A percentile compares a stretch with the other conserved stretches of the same genome.
phyloP scores from a whole-genome alignment of 495 filamentous ascomycete genomes.

The Podospora anserina region DNA sequence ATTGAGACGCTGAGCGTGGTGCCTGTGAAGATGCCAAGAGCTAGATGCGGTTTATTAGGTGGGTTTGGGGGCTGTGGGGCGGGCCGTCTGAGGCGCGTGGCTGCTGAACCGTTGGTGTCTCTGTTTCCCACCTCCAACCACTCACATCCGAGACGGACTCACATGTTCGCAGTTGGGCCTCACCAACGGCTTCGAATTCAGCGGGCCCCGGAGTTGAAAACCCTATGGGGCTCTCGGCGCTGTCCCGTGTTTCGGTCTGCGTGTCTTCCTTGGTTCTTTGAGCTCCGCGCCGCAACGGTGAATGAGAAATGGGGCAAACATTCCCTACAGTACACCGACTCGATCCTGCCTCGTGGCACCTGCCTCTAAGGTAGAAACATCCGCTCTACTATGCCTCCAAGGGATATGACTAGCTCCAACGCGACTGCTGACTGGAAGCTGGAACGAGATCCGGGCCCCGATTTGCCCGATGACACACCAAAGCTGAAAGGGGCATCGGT shows the following conservation, averaged over 20 bases:
- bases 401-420: background rate
- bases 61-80: too few relatives aligned
- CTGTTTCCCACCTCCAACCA: too few relatives aligned
- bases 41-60: too few relatives aligned
- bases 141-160: too few relatives aligned
- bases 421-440: background rate
- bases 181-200: background rate
- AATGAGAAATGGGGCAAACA: background rate
- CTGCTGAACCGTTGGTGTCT: too few relatives aligned
- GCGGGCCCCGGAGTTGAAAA: background rate
- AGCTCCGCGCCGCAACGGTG: background rate
- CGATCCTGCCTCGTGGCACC: background rate
- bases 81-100: too few relatives aligned
- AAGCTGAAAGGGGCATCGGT: background rate
- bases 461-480: background rate
- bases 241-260: background rate
- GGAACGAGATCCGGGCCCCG: background rate
- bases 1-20: too few relatives aligned
- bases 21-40: too few relatives aligned
- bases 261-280: background rate
- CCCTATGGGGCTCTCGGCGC: background rate
- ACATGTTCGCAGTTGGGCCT: too few relatives aligned
- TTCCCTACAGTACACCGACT: background rate
- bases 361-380: background rate
- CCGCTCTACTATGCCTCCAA: background rate